Evolutionary conservation across 2,329 filamentous ascomycete genomes (phyloP), one percentile per base, ranked within the genome.

Genomic region (Periconia sp.): DNA sequence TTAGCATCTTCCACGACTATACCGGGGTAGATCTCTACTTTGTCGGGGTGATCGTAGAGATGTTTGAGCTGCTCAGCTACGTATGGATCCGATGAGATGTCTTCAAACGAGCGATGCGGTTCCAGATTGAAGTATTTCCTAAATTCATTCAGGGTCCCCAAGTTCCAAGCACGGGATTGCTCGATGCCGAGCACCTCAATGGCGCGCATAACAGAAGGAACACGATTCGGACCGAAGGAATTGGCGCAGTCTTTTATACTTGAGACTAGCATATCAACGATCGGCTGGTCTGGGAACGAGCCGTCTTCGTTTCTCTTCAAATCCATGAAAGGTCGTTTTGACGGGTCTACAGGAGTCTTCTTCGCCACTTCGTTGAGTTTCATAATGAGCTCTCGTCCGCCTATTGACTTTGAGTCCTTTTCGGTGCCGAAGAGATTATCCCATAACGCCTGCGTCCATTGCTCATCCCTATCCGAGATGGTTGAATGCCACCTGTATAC

Each of bases 401-500:
- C 78, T 45, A 92, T 76, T 9, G 64, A 83, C 74, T 42, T 80
- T 66, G 14, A 81, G 74, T 52, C 85, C 75, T 71, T 86, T 10
- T 58, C 64, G 42, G 72, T 85, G 46, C 69, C 70, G 40, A 76
- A 76, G 19, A 76, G 53, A 3, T 61, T 56, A n/a, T 73, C 65
- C 64, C 66, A 73, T 44, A 76, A 53, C 18, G 87, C 79, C 61
- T 91, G 82, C 19, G 91, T 88, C 90, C 91, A 95, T 60, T 86
- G 81, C 66, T 94, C 91, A 64, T 96, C 91, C 58, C 84, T 85
- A 53, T 85, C 82, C 37, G 82, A 83, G 62, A 94, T 89, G 61
- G 88, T 86, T 2, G 90, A 91, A 76, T 95, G 91, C 90, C 91
- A 95, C 58, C 91, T 82, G 72, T 96, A 95, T 61, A 89, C 88